Conservation (phyloP, 148 eudicot genomes). For the Silene conica region DNA sequence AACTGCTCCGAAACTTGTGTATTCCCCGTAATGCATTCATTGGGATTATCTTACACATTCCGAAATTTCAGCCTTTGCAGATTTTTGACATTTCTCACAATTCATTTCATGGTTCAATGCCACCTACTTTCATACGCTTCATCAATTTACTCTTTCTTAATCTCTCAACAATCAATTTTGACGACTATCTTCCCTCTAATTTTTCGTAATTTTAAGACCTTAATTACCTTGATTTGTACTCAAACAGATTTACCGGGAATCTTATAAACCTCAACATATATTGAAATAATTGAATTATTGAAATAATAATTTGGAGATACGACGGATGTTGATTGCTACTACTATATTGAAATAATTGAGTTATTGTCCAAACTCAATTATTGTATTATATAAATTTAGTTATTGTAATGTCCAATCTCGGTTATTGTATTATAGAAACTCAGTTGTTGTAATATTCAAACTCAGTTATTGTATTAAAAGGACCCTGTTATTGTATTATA, state of each 20-base stretch:
- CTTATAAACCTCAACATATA: constrained; percentile 40
- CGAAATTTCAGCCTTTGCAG: constrained; percentile 38
- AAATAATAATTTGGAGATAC: too few relatives aligned
- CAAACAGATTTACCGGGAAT: constrained; percentile 53
- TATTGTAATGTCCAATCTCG: too few relatives aligned
- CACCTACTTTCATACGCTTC: constrained; percentile 33
- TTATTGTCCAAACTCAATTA: too few relatives aligned
- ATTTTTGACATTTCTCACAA: constrained; percentile 54
- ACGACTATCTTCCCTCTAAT: constrained; percentile 43
- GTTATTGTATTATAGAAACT: too few relatives aligned
- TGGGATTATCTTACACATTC: constrained; percentile 39
- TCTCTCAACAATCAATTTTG: constrained; percentile 47
- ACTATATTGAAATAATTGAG: too few relatives aligned
- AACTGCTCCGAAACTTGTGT: constrained; percentile 45
- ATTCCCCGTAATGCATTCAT: constrained; percentile 47
- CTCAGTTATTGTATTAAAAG: too few relatives aligned
- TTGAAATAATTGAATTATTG: too few relatives aligned
- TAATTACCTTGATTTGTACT: constrained; percentile 49
- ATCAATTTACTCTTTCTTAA: constrained; percentile 39
- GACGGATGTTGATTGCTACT: too few relatives aligned
- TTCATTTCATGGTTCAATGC: constrained; percentile 40
- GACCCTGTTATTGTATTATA: too few relatives aligned
- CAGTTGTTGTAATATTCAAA: too few relatives aligned
- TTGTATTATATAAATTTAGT: too few relatives aligned
- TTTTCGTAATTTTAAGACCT: constrained; percentile 36